Percentiles rank a stretch among this genome's conserved stretches.
These are phyloP conservation scores for Ceratobasidium theobromae DNA, from an alignment of 1,284 basidiomycete genomes.

Conservation along the genomic window DNA sequence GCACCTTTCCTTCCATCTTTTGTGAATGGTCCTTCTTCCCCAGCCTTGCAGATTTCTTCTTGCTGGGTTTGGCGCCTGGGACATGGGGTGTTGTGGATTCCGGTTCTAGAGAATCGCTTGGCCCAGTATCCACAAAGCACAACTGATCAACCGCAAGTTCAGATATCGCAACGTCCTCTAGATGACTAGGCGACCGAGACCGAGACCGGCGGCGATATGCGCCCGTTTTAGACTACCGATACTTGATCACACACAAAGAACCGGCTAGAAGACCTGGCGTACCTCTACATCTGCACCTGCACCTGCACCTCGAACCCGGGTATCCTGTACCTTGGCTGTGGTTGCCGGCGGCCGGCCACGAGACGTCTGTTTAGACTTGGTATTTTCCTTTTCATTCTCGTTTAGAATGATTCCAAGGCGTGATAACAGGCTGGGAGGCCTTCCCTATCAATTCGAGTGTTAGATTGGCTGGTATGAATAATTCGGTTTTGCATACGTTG, in stretches of 20 bases:
- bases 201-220: not conserved
- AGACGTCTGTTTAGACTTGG: slow-evolving; percentile 2
- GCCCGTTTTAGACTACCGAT: slow-evolving; percentile 1
- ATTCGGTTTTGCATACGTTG: not conserved
- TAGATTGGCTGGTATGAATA: no score
- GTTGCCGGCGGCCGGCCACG: slow-evolving; percentile 10
- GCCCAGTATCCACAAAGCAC: slow-evolving; percentile 20
- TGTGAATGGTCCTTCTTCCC: slow-evolving; percentile 1
- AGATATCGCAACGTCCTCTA: slow-evolving; percentile 1
- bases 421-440: slow-evolving; percentile 2
- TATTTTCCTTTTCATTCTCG: slow-evolving; percentile 14
- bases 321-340: not conserved
- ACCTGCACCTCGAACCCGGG: not conserved
- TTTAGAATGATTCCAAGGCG: slow-evolving; percentile 7
- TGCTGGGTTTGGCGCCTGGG: not conserved
- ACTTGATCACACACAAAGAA: not conserved
- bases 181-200: not conserved
- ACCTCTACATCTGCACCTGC: not conserved
- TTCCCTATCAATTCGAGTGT: not conserved
- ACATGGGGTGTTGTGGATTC: not conserved
- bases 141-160: slow-evolving; percentile 23
- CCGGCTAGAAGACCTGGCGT: not conserved
- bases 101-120: not conserved
- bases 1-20: not conserved
- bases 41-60: not conserved